Percentiles rank a stretch among this genome's conserved stretches.
Evolutionary conservation across 768 basidiomycete genomes (phyloP).

Genomic region (Scleroderma citrinum): DNA sequence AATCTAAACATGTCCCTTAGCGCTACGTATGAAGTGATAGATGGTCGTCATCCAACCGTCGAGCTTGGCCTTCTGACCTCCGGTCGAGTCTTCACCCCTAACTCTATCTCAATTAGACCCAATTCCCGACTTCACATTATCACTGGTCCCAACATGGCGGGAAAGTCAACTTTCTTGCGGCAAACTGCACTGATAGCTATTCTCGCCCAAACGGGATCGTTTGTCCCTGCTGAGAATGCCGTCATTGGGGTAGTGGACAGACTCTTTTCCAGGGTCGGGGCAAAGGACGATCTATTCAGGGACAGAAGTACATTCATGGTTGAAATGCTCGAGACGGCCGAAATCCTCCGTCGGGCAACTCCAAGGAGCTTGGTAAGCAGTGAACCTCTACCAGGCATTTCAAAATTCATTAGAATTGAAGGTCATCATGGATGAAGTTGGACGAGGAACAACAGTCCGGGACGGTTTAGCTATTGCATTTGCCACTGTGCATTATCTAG

Average conservation of each 20-base stretch:
- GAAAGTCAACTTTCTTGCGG: slow-evolving; percentile 89
- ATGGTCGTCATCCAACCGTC: slow-evolving; percentile 91
- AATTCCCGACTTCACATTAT: slow-evolving; percentile 70
- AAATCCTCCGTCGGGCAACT: slow-evolving; percentile 83
- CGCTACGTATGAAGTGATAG: slow-evolving; percentile 55
- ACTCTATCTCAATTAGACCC: slow-evolving; percentile 61
- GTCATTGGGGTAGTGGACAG: slow-evolving; percentile 82
- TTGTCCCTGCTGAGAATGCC: slow-evolving; percentile 84
- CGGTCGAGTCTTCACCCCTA: slow-evolving; percentile 79
- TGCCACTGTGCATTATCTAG: slow-evolving; percentile 79
- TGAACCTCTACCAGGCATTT: background rate
- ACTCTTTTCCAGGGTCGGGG: slow-evolving; percentile 91
- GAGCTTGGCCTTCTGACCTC: slow-evolving; percentile 76
- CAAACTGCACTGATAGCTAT: slow-evolving; percentile 88
- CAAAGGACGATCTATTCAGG: slow-evolving; percentile 89
- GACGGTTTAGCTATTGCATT: slow-evolving; percentile 95
- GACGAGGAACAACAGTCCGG: slow-evolving; percentile 86
- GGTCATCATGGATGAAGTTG: slow-evolving; percentile 99
- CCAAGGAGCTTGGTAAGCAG: slow-evolving; percentile 67
- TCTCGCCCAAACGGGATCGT: slow-evolving; percentile 88
- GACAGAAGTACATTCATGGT: slow-evolving; percentile 98
- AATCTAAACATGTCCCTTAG: slow-evolving; percentile 24
- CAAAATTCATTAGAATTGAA: slow-evolving; percentile 23
- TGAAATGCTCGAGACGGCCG: slow-evolving; percentile 93
- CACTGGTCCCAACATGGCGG: slow-evolving; percentile 95